Evolutionary conservation across 78 protist species (phyloP), one percentile per base, ranked within the genome.

Genomic region (Trichosphaerium sp.): DNA sequence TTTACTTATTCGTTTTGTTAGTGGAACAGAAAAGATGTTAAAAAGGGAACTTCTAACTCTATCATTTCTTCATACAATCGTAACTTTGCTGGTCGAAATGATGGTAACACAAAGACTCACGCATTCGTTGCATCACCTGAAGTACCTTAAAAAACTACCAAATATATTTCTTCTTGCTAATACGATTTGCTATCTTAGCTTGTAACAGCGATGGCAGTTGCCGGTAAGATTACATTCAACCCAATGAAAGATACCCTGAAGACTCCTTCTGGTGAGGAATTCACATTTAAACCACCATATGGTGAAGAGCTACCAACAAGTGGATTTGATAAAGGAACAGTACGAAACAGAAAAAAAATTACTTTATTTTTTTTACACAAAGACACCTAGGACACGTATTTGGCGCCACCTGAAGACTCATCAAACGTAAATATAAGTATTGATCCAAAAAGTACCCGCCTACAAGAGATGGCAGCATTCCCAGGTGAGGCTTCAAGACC

Each of bases 101-200:
- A 93, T 71, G 82, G 83, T 44, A 91, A 91, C 78, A 89, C 91
- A 32, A 57, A 31, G 28, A 93, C 97, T 31, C 93, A 88, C 63
- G 94, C 94, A 62, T 90, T 93, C 25, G 95, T 93, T 12, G 84
- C 95, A 29, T 90, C 96, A 37, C 97, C 97, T 43, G 97, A 93
- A 57, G 52, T n/a, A n/a, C n/a, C n/a, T n/a, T n/a, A n/a, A 51
- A 25, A n/a, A n/a, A n/a, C n/a, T n/a, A n/a, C n/a, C n/a, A n/a
- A n/a, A n/a, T n/a, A n/a, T n/a, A n/a, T n/a, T n/a, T n/a, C n/a
- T n/a, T n/a, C n/a, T n/a, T n/a, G n/a, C n/a, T n/a, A n/a, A n/a
- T n/a, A n/a, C n/a, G n/a, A n/a, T n/a, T n/a, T n/a, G n/a, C n/a
- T n/a, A n/a, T n/a, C n/a, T n/a, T n/a, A n/a, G n/a, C n/a, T 93